Percentiles rank a stretch among this genome's conserved stretches.
Conservation (phyloP, 2,329 filamentous ascomycete species). For the Pseudopyricularia javanii region DNA sequence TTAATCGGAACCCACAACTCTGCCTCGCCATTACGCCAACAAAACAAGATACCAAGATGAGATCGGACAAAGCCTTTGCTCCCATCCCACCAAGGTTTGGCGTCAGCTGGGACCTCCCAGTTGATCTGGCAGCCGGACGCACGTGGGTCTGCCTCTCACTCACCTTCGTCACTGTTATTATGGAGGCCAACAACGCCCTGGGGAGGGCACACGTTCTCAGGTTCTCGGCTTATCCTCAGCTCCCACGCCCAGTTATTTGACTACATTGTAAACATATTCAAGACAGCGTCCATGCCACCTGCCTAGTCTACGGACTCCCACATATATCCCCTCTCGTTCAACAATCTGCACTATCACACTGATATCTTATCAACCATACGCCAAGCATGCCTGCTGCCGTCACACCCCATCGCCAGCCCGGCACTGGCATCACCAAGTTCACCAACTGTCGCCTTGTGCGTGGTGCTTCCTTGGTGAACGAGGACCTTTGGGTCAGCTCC, state of each 20-base stretch:
- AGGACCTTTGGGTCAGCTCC: slow-evolving; percentile 85
- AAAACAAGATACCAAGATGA: not conserved
- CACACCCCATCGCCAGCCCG: slow-evolving; percentile 16
- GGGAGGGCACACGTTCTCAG: not conserved
- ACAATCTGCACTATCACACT: not conserved
- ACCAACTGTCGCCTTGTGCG: slow-evolving; percentile 75
- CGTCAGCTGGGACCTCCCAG: not conserved
- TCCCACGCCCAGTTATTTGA: too few species aligned
- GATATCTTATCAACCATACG: not conserved
- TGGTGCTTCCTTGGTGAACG: slow-evolving; percentile 52
- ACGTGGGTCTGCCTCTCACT: not conserved
- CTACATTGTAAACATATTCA: not conserved
- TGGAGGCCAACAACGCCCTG: not conserved
- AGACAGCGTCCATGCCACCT: not conserved
- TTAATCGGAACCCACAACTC: not conserved
- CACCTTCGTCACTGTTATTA: not conserved
- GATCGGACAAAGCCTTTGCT: not conserved
- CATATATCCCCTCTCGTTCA: not conserved
- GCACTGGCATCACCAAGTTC: slow-evolving; percentile 65
- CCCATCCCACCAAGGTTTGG: not conserved
- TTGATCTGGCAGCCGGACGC: not conserved
- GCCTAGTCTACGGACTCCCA: not conserved
- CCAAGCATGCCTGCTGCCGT: slow-evolving; percentile 14
- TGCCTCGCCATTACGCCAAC: not conserved
- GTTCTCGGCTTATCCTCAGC: too few species aligned